A percentile compares a stretch with the other conserved stretches of the same genome.
Conservation (phyloP, 73 alveolate species). For the Blepharisma japonicum region DNA sequence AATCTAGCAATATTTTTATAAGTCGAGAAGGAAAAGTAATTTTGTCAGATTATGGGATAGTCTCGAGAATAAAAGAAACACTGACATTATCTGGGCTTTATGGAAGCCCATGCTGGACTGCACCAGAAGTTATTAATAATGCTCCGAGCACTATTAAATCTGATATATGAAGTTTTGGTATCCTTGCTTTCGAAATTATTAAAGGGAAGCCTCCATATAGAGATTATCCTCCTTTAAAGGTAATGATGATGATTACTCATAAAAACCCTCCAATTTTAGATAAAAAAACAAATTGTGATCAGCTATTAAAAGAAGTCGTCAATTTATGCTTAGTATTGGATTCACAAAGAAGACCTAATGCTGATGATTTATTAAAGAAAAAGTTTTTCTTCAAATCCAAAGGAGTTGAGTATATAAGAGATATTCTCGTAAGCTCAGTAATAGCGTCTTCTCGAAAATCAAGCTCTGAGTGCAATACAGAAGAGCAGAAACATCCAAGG, state of each 20-base stretch:
- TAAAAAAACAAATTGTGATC: constrained; percentile 44
- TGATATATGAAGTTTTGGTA: constrained; percentile 79
- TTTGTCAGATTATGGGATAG: constrained; percentile 69
- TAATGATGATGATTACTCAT: constrained; percentile 44
- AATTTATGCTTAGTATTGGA: constrained; percentile 46
- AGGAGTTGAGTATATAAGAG: background rate
- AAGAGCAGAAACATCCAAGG: no score
- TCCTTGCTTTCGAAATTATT: constrained; percentile 63
- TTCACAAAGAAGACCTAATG: constrained; percentile 56
- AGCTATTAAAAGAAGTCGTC: constrained; percentile 52
- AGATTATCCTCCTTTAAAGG: constrained; percentile 63
- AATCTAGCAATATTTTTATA: constrained; percentile 66
- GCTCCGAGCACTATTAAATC: constrained; percentile 56
- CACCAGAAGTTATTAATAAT: constrained; percentile 72
- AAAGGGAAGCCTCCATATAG: constrained; percentile 75
- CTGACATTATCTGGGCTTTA: constrained; percentile 58
- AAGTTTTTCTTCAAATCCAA: constrained; percentile 38
- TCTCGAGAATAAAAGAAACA: constrained; percentile 59
- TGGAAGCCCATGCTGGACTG: constrained; percentile 82
- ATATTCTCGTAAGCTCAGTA: background rate
- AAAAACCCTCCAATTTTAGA: constrained; percentile 58
- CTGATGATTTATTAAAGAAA: constrained; percentile 56
- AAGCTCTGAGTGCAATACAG: no score
- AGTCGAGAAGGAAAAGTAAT: constrained; percentile 55
- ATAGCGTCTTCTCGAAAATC: no score